A percentile compares a stretch with the other conserved stretches of the same genome.
phyloP scores from a whole-genome alignment of 139 green algal genomes.

The Picochlorum costavermella region DNA sequence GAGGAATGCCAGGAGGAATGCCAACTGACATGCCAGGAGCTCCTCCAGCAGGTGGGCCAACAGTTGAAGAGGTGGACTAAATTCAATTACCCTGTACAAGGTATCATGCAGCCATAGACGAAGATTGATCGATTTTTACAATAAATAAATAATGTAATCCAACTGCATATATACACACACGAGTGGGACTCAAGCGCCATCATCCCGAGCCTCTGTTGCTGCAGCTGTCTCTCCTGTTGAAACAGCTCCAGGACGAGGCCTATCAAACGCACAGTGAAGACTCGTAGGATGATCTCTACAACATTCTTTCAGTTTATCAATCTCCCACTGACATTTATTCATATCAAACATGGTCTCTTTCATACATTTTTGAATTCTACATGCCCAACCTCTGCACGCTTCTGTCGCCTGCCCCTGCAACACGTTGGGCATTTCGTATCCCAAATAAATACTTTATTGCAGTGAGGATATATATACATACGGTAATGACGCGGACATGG shows the following conservation, averaged over 20 bases:
- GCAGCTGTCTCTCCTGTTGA: too few species aligned
- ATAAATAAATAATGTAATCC: too few species aligned
- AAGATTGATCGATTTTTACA: too few species aligned
- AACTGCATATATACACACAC: too few species aligned
- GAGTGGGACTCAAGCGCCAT: too few species aligned
- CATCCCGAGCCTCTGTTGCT: too few species aligned
- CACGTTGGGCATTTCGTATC: neutral
- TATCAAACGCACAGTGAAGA: conserved; percentile 24
- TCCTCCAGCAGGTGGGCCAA: conserved; percentile 28
- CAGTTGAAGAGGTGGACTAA: conserved; percentile 60
- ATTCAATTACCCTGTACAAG: neutral
- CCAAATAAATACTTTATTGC: neutral
- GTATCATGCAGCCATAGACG: neutral
- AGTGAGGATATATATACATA: too few species aligned
- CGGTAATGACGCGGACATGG: too few species aligned
- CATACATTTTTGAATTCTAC: conserved; percentile 1
- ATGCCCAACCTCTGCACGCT: conserved; percentile 2
- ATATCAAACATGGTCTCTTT: conserved; percentile 7
- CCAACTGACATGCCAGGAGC: conserved; percentile 8
- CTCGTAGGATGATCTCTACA: conserved; percentile 9
- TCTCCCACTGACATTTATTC: conserved; percentile 13
- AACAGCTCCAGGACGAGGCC: neutral
- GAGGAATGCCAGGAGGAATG: conserved; percentile 30
- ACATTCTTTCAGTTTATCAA: conserved; percentile 22
- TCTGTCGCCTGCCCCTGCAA: neutral